These are phyloP conservation scores for Debaryomyces sp. DNA, from an alignment of 1,139 yeast species.

Conservation along the genomic window DNA sequence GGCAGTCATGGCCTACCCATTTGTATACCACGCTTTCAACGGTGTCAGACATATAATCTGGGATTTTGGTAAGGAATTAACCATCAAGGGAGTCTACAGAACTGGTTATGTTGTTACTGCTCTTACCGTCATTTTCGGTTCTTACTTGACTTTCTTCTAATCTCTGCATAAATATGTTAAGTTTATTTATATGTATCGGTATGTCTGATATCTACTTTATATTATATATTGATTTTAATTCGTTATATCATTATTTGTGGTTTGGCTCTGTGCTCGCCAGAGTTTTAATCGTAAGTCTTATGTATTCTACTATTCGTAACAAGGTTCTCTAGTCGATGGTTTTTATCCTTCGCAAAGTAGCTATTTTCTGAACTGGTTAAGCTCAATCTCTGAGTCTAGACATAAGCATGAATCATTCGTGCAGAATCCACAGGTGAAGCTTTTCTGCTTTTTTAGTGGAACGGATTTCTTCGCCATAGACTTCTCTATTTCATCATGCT, in stretches of 20 bases:
- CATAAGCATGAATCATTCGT: conserved; percentile 46
- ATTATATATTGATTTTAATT: conserved; percentile 3
- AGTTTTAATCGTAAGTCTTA: not conserved
- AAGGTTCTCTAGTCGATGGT: too few relatives aligned
- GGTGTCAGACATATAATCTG: conserved; percentile 92
- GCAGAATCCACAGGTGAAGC: conserved; percentile 43
- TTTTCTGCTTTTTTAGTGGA: conserved; percentile 11
- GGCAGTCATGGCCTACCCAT: conserved; percentile 75
- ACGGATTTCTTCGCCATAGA: not conserved
- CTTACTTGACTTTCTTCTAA: conserved; percentile 53
- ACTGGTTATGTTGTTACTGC: conserved; percentile 88
- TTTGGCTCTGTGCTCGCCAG: not conserved
- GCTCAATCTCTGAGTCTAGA: conserved; percentile 32
- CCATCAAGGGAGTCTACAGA: conserved; percentile 84
- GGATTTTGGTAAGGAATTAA: conserved; percentile 83
- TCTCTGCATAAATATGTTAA: conserved; percentile 1
- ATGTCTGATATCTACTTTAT: conserved; percentile 1
- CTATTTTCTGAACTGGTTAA: conserved; percentile 9
- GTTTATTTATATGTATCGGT: conserved; percentile 5
- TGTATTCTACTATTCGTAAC: not conserved
- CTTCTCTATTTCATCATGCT: not conserved
- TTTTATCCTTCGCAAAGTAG: not conserved
- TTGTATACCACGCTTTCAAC: conserved; percentile 81
- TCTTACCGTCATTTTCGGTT: conserved; percentile 64
- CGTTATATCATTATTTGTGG: conserved; percentile 6